Conservation (phyloP, 345 rosid genomes). For the Cardamine chenopodiifolia region DNA sequence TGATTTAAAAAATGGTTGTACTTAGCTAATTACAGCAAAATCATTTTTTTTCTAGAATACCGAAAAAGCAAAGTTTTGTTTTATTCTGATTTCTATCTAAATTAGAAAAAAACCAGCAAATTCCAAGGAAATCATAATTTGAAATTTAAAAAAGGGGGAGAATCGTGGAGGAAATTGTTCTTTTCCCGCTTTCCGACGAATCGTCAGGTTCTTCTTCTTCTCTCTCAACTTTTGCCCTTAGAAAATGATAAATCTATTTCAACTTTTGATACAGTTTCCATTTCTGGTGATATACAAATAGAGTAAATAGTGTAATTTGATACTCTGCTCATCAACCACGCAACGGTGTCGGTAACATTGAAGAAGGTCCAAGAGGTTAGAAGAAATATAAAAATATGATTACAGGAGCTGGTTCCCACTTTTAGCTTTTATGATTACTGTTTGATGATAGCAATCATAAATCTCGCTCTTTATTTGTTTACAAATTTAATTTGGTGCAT, state of each 20-base stretch:
- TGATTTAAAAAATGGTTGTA: background rate
- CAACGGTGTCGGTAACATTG: conserved; percentile 41
- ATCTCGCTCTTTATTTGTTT: conserved; percentile 33
- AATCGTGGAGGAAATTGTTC: conserved; percentile 2
- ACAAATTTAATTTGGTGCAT: conserved; percentile 5
- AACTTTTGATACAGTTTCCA: conserved; percentile 32
- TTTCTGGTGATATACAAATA: conserved; percentile 6
- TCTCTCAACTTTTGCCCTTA: background rate
- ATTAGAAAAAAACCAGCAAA: background rate
- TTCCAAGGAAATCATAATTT: conserved; percentile 15
- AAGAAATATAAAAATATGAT: background rate
- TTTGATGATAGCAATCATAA: conserved; percentile 38
- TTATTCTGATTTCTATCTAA: background rate
- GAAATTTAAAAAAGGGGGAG: conserved; percentile 9
- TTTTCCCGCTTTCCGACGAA: conserved; percentile 33
- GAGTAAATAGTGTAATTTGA: conserved; percentile 14
- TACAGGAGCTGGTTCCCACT: conserved; percentile 18
- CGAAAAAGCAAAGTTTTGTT: conserved; percentile 10
- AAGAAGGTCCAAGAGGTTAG: conserved; percentile 3
- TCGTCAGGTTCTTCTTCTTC: conserved; percentile 2
- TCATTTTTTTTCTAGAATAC: background rate
- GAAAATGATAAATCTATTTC: background rate
- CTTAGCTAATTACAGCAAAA: background rate
- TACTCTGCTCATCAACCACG: conserved; percentile 18
- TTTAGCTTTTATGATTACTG: conserved; percentile 31